A percentile compares a stretch with the other conserved stretches of the same genome.
These are phyloP conservation scores for Inonotus obliquus DNA, from an alignment of 1,284 basidiomycete species.

Conservation along the genomic window DNA sequence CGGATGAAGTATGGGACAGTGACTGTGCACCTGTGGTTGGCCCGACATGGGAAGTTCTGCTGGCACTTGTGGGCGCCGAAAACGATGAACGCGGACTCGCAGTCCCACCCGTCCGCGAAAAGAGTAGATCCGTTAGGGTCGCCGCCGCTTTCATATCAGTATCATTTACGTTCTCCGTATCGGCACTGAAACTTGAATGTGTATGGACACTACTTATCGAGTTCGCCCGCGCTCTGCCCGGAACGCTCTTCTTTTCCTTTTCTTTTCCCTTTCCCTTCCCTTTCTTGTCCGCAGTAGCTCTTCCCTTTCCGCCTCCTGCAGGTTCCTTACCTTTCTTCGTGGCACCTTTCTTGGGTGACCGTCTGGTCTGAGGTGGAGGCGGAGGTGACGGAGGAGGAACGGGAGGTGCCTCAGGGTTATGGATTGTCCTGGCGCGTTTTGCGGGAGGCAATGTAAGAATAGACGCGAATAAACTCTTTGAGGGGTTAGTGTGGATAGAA, in stretches of 20 bases:
- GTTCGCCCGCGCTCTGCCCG: slow-evolving; percentile 13
- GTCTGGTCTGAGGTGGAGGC: slow-evolving; percentile 14
- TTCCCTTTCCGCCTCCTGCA: background rate
- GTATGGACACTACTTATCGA: slow-evolving; percentile 12
- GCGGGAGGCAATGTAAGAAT: slow-evolving; percentile 69
- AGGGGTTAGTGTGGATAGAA: slow-evolving; percentile 35
- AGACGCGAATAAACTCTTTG: slow-evolving; percentile 64
- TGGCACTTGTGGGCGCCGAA: slow-evolving; percentile 26
- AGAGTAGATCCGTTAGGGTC: slow-evolving; percentile 57
- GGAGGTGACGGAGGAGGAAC: slow-evolving; percentile 42
- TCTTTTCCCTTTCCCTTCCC: slow-evolving; percentile 17
- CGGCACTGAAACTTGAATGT: slow-evolving; percentile 13
- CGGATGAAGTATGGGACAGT: slow-evolving; percentile 13
- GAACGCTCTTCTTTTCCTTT: slow-evolving; percentile 15
- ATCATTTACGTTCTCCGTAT: slow-evolving; percentile 31
- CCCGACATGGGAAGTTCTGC: slow-evolving; percentile 44
- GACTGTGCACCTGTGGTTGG: background rate
- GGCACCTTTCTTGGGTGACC: slow-evolving; percentile 13
- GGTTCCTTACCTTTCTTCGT: slow-evolving; percentile 12
- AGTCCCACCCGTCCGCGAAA: slow-evolving; percentile 49
- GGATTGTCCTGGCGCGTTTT: slow-evolving; percentile 69
- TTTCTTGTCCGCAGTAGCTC: background rate
- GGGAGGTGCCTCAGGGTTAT: slow-evolving; percentile 67
- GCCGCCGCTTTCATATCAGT: slow-evolving; percentile 77
- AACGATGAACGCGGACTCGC: slow-evolving; percentile 55